phyloP scores from a whole-genome alignment of 2,329 filamentous ascomycete species.

The Calonectria honghensis region DNA sequence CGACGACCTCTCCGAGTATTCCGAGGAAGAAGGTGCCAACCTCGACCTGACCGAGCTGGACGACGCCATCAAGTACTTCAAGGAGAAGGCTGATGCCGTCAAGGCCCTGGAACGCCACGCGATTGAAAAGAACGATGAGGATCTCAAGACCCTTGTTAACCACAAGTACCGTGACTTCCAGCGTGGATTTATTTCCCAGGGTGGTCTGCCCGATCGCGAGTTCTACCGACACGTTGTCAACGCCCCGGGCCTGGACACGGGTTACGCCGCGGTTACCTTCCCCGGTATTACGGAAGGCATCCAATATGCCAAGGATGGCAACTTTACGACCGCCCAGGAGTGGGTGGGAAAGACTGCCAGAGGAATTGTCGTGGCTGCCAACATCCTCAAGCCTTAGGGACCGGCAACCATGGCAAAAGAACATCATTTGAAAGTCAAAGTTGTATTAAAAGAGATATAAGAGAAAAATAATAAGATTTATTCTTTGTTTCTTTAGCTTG shows the following conservation, averaged over 20 bases:
- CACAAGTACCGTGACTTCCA: constrained; percentile 70
- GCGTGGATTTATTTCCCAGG: constrained; percentile 68
- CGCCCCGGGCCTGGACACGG: constrained; percentile 68
- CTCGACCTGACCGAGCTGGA: constrained; percentile 63
- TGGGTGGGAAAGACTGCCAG: constrained; percentile 61
- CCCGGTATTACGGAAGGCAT: constrained; percentile 81
- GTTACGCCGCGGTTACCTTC: constrained; percentile 65
- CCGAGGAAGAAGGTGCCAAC: constrained; percentile 56
- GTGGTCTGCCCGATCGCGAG: constrained; percentile 66
- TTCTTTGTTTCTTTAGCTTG: constrained; percentile 7
- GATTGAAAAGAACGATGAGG: constrained; percentile 51
- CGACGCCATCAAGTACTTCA: constrained; percentile 62
- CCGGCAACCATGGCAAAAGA: neutral
- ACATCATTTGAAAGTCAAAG: neutral
- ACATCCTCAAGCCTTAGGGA: constrained; percentile 57
- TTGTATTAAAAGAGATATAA: neutral
- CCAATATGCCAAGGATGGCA: constrained; percentile 66
- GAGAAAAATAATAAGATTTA: neutral
- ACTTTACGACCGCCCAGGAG: constrained; percentile 56
- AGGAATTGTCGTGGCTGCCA: constrained; percentile 59
- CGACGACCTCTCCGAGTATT: constrained; percentile 59
- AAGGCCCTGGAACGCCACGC: constrained; percentile 59
- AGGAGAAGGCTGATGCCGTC: constrained; percentile 56
- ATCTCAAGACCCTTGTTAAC: constrained; percentile 63
- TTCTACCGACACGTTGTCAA: constrained; percentile 69